Conservation (phyloP, 2,329 filamentous ascomycete genomes). For the Aureobasidium sp. region DNA sequence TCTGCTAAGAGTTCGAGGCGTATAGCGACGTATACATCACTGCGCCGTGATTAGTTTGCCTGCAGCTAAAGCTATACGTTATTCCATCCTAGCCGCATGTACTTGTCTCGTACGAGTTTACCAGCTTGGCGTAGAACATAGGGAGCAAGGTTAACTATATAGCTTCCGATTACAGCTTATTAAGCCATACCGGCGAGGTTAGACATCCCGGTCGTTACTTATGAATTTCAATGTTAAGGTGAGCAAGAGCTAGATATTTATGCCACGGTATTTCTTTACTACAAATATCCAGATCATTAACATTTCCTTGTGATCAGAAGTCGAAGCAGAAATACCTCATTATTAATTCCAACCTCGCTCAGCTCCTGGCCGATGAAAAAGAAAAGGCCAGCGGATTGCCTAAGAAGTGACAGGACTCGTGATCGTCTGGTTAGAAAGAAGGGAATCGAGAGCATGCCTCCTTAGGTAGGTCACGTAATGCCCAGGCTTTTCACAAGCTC, state of each 20-base stretch:
- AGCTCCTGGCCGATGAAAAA: not conserved
- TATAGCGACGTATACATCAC: no score
- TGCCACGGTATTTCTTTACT: not conserved
- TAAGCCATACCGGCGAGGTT: no score
- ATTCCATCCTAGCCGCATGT: no score
- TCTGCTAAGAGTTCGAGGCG: no score
- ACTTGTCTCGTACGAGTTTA: no score
- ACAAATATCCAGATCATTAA: not conserved
- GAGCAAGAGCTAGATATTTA: not conserved
- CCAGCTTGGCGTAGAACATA: no score
- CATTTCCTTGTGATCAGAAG: constrained; percentile 8
- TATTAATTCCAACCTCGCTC: not conserved
- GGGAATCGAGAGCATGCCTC: not conserved
- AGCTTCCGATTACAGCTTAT: no score
- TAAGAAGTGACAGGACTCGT: constrained; percentile 2
- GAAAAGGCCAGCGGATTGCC: not conserved
- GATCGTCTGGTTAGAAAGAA: constrained; percentile 5
- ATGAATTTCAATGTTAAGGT: no score
- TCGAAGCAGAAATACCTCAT: constrained; percentile 6
- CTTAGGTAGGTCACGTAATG: not conserved
- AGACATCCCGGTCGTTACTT: no score
- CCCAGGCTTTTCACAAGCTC: not conserved
- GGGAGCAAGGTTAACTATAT: no score
- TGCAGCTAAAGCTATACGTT: no score
- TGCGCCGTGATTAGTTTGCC: no score